A percentile compares a stretch with the other conserved stretches of the same genome.
Evolutionary conservation across 495 filamentous ascomycete species (phyloP).

Genomic region (Tuber melanosporum): DNA sequence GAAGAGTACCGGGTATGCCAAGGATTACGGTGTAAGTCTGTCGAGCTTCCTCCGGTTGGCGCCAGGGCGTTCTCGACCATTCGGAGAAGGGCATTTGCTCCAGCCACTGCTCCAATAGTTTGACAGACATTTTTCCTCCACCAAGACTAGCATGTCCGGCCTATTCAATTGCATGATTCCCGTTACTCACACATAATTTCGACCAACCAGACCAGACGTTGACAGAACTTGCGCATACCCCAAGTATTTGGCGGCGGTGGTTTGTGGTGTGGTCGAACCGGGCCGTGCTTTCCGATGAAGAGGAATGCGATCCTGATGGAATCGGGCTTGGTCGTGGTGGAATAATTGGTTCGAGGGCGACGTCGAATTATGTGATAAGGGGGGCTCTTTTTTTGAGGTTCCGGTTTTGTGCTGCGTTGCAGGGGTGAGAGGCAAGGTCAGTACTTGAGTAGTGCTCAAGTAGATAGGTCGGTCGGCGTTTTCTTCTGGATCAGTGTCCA

Average conservation of each 20-base stretch:
- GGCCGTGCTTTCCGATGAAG: background rate
- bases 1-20: background rate
- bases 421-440: background rate
- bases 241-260: background rate
- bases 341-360: constrained; percentile 5
- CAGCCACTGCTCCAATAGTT: too few relatives aligned
- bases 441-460: background rate
- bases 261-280: background rate
- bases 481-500: background rate
- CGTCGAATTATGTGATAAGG: background rate
- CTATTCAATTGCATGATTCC: too few relatives aligned
- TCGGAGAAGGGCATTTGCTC: too few relatives aligned
- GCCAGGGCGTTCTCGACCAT: too few relatives aligned
- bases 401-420: background rate
- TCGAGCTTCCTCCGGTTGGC: too few relatives aligned
- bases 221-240: too few relatives aligned
- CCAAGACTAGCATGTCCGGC: too few relatives aligned
- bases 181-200: too few relatives aligned
- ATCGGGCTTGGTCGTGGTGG: constrained; percentile 5
- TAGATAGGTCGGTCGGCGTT: background rate
- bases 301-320: background rate
- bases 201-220: too few relatives aligned
- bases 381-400: constrained; percentile 2
- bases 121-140: too few relatives aligned
- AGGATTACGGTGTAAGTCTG: too few relatives aligned